Conservation (phyloP, 495 filamentous ascomycete genomes). For the Penicillium goetzii region DNA sequence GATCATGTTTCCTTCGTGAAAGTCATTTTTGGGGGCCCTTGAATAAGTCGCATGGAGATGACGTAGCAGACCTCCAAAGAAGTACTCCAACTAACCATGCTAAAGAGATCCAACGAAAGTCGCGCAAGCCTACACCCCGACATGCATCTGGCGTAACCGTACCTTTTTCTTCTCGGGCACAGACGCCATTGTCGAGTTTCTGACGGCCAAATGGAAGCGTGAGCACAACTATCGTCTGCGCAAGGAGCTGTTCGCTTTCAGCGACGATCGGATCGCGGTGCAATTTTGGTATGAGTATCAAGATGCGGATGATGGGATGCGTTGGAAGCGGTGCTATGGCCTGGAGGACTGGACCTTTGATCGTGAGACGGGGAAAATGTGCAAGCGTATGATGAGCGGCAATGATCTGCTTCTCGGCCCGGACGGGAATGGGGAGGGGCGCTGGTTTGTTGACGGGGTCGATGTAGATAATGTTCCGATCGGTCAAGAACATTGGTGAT, state of each 20-base stretch:
- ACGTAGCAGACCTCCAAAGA: slow-evolving; percentile 13
- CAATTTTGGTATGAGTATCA: slow-evolving; percentile 94
- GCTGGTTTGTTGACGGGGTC: slow-evolving; percentile 66
- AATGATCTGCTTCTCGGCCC: slow-evolving; percentile 75
- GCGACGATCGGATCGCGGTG: slow-evolving; percentile 66
- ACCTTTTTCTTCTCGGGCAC: slow-evolving; percentile 71
- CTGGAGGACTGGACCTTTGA: slow-evolving; percentile 94
- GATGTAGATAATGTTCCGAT: slow-evolving; percentile 77
- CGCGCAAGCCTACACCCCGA: slow-evolving; percentile 72
- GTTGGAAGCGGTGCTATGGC: slow-evolving; percentile 91
- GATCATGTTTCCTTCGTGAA: not conserved
- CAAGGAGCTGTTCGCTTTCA: slow-evolving; percentile 81
- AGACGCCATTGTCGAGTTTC: slow-evolving; percentile 68
- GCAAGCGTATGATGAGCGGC: slow-evolving; percentile 89
- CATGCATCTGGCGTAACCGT: slow-evolving; percentile 84
- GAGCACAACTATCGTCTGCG: slow-evolving; percentile 77
- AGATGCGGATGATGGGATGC: slow-evolving; percentile 63
- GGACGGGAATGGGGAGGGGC: slow-evolving; percentile 50
- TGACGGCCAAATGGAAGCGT: slow-evolving; percentile 75
- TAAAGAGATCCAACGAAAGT: slow-evolving; percentile 64
- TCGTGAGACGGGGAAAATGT: slow-evolving; percentile 69
- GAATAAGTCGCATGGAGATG: not conserved
- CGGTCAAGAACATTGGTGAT: slow-evolving; percentile 75
- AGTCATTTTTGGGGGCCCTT: not conserved
- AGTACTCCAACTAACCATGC: slow-evolving; percentile 22